Evolutionary conservation across 345 rosid genomes (phyloP).

Genomic region (Stellera chamaejasme): DNA sequence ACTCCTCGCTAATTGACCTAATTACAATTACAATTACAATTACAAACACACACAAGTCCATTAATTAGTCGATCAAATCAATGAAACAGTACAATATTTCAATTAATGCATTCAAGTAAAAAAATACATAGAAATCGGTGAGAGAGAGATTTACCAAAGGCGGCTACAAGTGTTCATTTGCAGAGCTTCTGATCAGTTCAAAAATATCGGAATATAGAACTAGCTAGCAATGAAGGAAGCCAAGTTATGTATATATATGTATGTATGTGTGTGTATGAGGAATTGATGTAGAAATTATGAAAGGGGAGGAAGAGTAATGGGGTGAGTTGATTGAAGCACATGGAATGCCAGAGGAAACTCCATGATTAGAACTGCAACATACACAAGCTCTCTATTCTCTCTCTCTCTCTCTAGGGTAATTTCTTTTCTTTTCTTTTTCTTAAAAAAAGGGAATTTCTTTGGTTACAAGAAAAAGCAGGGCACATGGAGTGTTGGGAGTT

Average conservation of each 20-base stretch:
- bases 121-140: no score
- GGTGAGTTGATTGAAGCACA: constrained; percentile 40
- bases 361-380: constrained; percentile 38
- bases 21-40: no score
- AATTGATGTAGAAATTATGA: constrained; percentile 27
- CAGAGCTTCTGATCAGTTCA: constrained; percentile 1
- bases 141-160: constrained; percentile 28
- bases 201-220: background rate
- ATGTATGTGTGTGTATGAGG: background rate
- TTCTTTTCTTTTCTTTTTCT: constrained; percentile 8
- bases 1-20: constrained; percentile 80
- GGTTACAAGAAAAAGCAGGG: constrained; percentile 24
- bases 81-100: background rate
- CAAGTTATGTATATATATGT: background rate
- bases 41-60: background rate
- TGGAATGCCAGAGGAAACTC: constrained; percentile 44
- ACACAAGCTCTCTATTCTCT: background rate
- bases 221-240: background rate
- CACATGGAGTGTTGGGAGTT: constrained; percentile 51
- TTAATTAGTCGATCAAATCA: no score
- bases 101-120: background rate
- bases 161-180: constrained; percentile 34
- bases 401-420: constrained; percentile 10
- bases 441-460: constrained; percentile 21
- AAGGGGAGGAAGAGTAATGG: constrained; percentile 24